Evolutionary conservation across 2,329 filamentous ascomycete genomes (phyloP), one percentile per base, ranked within the genome.

Genomic region (Fusarium duplospermum): DNA sequence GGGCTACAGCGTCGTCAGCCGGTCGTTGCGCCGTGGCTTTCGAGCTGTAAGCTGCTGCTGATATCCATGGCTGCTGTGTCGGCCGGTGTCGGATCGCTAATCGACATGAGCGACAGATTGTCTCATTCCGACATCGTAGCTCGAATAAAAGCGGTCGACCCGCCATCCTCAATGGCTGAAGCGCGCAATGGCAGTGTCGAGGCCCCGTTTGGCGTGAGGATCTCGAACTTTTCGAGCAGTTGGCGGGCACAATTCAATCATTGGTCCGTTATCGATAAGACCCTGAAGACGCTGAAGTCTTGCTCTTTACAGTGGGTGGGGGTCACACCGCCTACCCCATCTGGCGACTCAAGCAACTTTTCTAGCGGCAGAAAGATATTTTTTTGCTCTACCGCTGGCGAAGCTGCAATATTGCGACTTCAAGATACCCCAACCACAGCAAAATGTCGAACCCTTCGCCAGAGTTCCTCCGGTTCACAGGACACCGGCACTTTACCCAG

Each of bases 401-500:
- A 65, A 38, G 66, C 76, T 65, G 66, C 57, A 70, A 74, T 66
- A 69, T 69, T 70, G 67, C 69, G 76, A 72, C 68, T 73, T 31
- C 59, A 72, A 73, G 68, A 79, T 76, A 69, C 70, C 65, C 76
- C 73, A 68, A 54, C 54, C 54, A 76, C 74, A 70, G 54, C 64
- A 77, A 78, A 76, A 87, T 87, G 86, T 83, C 86, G 71, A 83
- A 81, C 69, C 79, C 83, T 60, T 79, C 85, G 75, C 83, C 87
- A 70, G 88, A 90, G 66, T 90, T 87, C 78, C 82, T 97, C 67
- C 91, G 91, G 76, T 95, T 99, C 82, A 96, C 93, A 60, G 92
- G 93, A 78, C 95, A 98, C 82, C 92, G 93, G 78, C 91, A 93
- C 76, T 92, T 99, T 71, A 88, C 93, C 38, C 92, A 94, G 77